Conservation (phyloP, 108 stramenopile species). For the Cylindrotheca closterium region DNA sequence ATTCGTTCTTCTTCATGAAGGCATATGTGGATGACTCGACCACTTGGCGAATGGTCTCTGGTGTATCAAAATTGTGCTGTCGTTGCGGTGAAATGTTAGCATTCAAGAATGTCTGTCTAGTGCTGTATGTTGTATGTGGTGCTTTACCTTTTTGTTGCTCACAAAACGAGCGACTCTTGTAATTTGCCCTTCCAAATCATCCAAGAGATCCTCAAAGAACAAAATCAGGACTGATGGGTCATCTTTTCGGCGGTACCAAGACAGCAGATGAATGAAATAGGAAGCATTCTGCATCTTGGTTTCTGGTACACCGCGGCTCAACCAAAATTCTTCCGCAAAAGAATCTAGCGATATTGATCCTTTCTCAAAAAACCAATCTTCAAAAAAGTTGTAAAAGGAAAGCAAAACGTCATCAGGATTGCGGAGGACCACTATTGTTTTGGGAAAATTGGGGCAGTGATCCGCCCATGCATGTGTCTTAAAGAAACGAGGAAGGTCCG, state of each 20-base stretch:
- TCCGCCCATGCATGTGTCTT: constrained; percentile 49
- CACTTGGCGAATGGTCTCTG: constrained; percentile 9
- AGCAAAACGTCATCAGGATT: constrained; percentile 41
- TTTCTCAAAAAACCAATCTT: constrained; percentile 54
- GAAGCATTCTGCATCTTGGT: constrained; percentile 45
- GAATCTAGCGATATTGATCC: constrained; percentile 34
- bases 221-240: constrained; percentile 40
- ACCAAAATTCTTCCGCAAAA: constrained; percentile 55
- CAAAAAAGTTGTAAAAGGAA: constrained; percentile 46
- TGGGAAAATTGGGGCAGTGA: constrained; percentile 41
- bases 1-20: constrained; percentile 38
- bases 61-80: constrained; percentile 17
- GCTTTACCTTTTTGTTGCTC: constrained; percentile 20
- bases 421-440: constrained; percentile 42
- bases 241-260: constrained; percentile 40
- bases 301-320: constrained; percentile 34
- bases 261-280: constrained; percentile 47
- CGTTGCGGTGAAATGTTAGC: not conserved
- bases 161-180: constrained; percentile 29
- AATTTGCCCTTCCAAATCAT: constrained; percentile 31
- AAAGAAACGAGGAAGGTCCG: constrained; percentile 32
- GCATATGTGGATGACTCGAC: constrained; percentile 24
- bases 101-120: not conserved
- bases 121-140: too few species aligned
- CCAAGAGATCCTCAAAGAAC: constrained; percentile 47